Evolutionary conservation across 2,329 filamentous ascomycete genomes (phyloP).

Genomic region (Herpotrichia juniperi): DNA sequence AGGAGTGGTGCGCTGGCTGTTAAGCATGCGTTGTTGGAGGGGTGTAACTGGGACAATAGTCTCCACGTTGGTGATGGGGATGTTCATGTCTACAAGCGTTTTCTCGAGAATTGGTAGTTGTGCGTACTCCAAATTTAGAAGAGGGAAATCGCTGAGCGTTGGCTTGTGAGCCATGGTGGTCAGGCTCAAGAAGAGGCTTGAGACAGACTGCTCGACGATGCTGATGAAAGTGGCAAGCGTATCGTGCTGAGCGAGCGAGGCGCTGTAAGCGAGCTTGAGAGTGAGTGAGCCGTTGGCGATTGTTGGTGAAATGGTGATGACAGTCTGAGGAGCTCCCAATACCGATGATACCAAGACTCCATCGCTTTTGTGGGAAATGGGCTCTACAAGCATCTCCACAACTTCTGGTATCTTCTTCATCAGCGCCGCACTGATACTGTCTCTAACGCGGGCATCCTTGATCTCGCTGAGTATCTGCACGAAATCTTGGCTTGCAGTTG

Average conservation of each 20-base stretch:
- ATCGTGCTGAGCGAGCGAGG: slow-evolving; percentile 10
- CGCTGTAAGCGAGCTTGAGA: slow-evolving; percentile 18
- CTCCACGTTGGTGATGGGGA: slow-evolving; percentile 51
- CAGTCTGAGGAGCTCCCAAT: slow-evolving; percentile 6
- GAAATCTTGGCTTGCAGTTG: slow-evolving; percentile 9
- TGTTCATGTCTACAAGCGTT: slow-evolving; percentile 10
- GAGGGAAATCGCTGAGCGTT: slow-evolving; percentile 49
- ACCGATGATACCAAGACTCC: slow-evolving; percentile 4
- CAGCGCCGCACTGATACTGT: slow-evolving; percentile 8
- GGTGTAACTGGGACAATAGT: slow-evolving; percentile 74
- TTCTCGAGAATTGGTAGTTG: slow-evolving; percentile 30
- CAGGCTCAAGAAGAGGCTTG: slow-evolving; percentile 11
- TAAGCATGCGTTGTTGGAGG: slow-evolving; percentile 75
- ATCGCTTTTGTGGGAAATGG: slow-evolving; percentile 15
- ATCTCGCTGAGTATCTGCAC: slow-evolving; percentile 15
- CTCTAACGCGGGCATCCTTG: slow-evolving; percentile 13
- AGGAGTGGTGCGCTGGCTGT: slow-evolving; percentile 5
- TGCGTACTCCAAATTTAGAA: slow-evolving; percentile 49
- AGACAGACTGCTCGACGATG: slow-evolving; percentile 13
- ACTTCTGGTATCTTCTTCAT: slow-evolving; percentile 13
- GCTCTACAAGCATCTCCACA: slow-evolving; percentile 52
- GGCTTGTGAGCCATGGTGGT: slow-evolving; percentile 26
- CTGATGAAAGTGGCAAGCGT: slow-evolving; percentile 8
- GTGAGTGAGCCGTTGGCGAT: slow-evolving; percentile 17
- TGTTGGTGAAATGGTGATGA: slow-evolving; percentile 16